Evolutionary conservation across 106 monocot species (phyloP), one percentile per base, ranked within the genome.

Genomic region (Phalaenopsis equestris): DNA sequence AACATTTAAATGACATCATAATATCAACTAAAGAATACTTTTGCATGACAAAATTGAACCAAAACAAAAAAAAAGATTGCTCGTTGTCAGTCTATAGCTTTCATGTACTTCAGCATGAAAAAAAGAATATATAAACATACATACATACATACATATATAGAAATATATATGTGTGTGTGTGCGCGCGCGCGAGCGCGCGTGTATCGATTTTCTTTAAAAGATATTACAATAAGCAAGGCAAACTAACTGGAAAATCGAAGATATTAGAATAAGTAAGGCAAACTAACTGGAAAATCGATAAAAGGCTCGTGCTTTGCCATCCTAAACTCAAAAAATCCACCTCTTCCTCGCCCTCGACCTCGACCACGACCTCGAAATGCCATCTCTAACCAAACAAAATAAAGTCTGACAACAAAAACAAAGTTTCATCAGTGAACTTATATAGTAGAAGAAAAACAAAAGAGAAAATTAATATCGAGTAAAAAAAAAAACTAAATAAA

Each of bases 321-420:
- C 30, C 76, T 76, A 76, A 42, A 76, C 42, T 76, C 48, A 24
- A 48, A 48, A 49, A 49, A 42, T 24, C 49, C 76, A 49, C 76
- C 76, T 52, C 76, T 76, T 76, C 76, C 76, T 45, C 74, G 74
- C 14, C 76, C 76, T 11, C 76, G 76, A 52, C 76, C 49, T 76
- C 76, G 76, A 49, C 76, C 76, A 23, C n/a, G 21, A 12, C 76
- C 76, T 76, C 76, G 76, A 49, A 76, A 76, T 49, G 49, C 76
- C 76, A 76, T 76, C 76, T 76, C 17, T 45, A 74, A 39, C 4
- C 15, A 74, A 74, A 41, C 23, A 76, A 76, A 49, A 23, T 0
- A 49, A 76, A 76, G 0, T 30, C 5, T 36, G 3, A 74, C 14
- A 3, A 76, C 30, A 30, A 49, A 76, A 52, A 52, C 36, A 76